A percentile compares a stretch with the other conserved stretches of the same genome.
Evolutionary conservation across 2,329 filamentous ascomycete genomes (phyloP).

Genomic region (Amylocarpus encephaloides): DNA sequence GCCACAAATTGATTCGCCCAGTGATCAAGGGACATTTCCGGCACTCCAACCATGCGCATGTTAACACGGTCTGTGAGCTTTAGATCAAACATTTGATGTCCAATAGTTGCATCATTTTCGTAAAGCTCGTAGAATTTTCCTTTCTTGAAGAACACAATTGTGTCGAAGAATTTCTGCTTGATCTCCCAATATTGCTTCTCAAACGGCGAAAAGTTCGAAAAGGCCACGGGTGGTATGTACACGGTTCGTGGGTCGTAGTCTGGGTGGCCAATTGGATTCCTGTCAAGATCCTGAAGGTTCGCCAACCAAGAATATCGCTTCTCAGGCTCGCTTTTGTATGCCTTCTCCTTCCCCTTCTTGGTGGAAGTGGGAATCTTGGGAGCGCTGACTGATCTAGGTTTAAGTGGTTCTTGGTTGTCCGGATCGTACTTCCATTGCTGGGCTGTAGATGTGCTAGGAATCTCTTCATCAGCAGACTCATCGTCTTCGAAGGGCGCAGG

Average conservation of each 20-base stretch:
- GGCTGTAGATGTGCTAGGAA: conserved; percentile 63
- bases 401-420: conserved; percentile 45
- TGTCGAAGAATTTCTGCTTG: conserved; percentile 96
- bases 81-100: conserved; percentile 92
- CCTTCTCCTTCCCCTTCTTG: conserved; percentile 51
- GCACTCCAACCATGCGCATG: conserved; percentile 99
- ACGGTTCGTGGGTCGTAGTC: conserved; percentile 89
- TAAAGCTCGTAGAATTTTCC: conserved; percentile 99
- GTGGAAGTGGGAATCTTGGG: conserved; percentile 31
- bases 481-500: conserved; percentile 34
- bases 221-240: conserved; percentile 79
- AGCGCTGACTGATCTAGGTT: conserved; percentile 38
- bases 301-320: conserved; percentile 87
- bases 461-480: conserved; percentile 42
- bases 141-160: conserved; percentile 99
- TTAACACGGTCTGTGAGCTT: conserved; percentile 98
- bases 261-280: conserved; percentile 68
- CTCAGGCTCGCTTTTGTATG: conserved; percentile 75
- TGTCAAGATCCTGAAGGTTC: conserved; percentile 76
- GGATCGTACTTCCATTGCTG: conserved; percentile 76
- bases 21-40: conserved; percentile 88
- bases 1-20: conserved; percentile 99
- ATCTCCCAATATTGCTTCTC: conserved; percentile 99
- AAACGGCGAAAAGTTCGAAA: conserved; percentile 81
- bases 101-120: conserved; percentile 93